Evolutionary conservation across 2,329 filamentous ascomycete species (phyloP), one percentile per base, ranked within the genome.

Genomic region (Achaetomium macrosporum): DNA sequence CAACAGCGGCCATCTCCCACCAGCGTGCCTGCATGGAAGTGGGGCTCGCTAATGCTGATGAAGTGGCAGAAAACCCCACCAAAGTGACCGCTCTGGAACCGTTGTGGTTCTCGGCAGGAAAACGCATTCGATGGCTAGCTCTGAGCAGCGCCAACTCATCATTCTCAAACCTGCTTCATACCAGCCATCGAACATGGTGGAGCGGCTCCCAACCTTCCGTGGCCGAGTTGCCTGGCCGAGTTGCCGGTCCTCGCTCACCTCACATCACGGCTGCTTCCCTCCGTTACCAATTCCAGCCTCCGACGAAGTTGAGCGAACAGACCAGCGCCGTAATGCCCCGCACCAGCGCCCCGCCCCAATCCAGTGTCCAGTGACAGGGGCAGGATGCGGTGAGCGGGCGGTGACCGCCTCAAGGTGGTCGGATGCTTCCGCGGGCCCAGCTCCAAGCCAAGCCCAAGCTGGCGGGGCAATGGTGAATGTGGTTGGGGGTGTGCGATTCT

Each of bases 1-100:
- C 39, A 16, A 13, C 0, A 29, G 45, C 37, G 11, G n/a, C 33
- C 44, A 47, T 19, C 20, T 47, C 44, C 31, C 50, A 53, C 42
- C 30, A 10, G 33, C 10, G 4, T 33, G 40, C 17, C 17, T 20
- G 15, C 15, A 35, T 35, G 33, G 33, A 51, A 35, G 54, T 53
- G 54, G 54, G 49, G 50, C 54, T 50, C 41, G 42, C 47, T 50
- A 45, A 56, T 51, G 54, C 47, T 53, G 54, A 41, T 56, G 50
- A 56, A 56, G 31, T 56, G 50, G 54, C 54, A 53, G 29, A 1
- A 4, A n/a, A 16, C 39, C 33, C 46, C 46, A 20, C 40, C 41
- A 25, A 15, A 33, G 13, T 5, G 16, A 31, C 37, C n/a, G n/a
- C n/a, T n/a, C n/a, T n/a, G n/a, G n/a, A n/a, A n/a, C n/a, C n/a